These are phyloP conservation scores for Termitomyces sp. DNA, from an alignment of 768 basidiomycete species.

Conservation along the genomic window DNA sequence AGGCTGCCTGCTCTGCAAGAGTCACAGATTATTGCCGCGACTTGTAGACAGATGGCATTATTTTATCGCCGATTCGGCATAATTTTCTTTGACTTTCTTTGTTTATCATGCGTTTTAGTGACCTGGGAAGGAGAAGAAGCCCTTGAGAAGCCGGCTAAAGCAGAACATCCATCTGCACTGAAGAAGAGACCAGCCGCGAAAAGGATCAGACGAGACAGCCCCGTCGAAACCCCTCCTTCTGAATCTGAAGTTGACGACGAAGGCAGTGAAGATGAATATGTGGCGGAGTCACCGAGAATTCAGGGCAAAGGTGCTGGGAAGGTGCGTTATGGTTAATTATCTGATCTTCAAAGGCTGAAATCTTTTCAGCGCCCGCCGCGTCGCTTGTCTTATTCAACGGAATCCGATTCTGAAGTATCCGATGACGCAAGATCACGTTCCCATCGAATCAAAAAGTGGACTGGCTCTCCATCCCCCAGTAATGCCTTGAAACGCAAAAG, in stretches of 20 bases:
- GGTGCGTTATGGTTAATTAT: slow-evolving; percentile 37
- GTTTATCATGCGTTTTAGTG: slow-evolving; percentile 39
- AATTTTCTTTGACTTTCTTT: slow-evolving; percentile 9
- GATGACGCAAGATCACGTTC: slow-evolving; percentile 25
- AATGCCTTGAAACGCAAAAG: slow-evolving; percentile 55
- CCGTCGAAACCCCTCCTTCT: slow-evolving; percentile 24
- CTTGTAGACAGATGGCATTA: slow-evolving; percentile 7
- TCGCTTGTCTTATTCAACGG: slow-evolving; percentile 35
- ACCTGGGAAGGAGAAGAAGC: slow-evolving; percentile 69
- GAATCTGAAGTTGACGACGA: slow-evolving; percentile 49
- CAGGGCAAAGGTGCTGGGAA: slow-evolving; percentile 35
- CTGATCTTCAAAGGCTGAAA: slow-evolving; percentile 9
- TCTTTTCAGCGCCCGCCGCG: slow-evolving; percentile 39
- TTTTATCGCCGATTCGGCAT: slow-evolving; percentile 7
- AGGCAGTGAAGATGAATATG: slow-evolving; percentile 72
- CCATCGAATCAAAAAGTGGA: slow-evolving; percentile 26
- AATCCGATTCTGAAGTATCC: slow-evolving; percentile 41
- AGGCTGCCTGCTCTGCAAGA: slow-evolving; percentile 21
- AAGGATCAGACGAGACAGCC: slow-evolving; percentile 20
- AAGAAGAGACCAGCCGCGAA: slow-evolving; percentile 28
- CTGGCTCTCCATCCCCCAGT: slow-evolving; percentile 29
- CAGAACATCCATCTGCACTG: slow-evolving; percentile 25
- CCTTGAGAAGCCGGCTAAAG: slow-evolving; percentile 41
- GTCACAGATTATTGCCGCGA: slow-evolving; percentile 16
- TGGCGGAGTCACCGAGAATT: slow-evolving; percentile 39